A percentile compares a stretch with the other conserved stretches of the same genome.
Evolutionary conservation across 164 flowering plant species (phyloP).

Genomic region (Tetracentron sinense): DNA sequence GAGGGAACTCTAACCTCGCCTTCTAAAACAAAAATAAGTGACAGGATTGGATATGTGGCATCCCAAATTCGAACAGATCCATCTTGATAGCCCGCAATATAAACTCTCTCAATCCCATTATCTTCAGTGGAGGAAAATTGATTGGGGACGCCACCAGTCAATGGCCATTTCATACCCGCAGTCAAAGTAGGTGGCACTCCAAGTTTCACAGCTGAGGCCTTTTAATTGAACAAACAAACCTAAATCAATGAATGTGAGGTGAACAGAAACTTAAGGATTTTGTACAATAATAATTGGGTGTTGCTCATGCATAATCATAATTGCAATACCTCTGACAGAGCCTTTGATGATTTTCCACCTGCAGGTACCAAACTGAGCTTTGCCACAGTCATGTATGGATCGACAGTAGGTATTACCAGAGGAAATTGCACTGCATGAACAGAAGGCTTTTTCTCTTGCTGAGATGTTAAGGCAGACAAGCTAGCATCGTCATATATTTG

Average conservation of each 20-base stretch:
- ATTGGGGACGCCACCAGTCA: slow-evolving; percentile 73
- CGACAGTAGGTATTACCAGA: slow-evolving; percentile 42
- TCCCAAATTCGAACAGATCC: slow-evolving; percentile 84
- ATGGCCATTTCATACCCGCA: slow-evolving; percentile 51
- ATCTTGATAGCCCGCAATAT: slow-evolving; percentile 71
- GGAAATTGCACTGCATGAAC: slow-evolving; percentile 50
- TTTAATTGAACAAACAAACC: slow-evolving; percentile 27
- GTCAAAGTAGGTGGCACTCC: slow-evolving; percentile 21
- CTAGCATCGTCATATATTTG: slow-evolving; percentile 47
- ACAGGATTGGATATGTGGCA: slow-evolving; percentile 66
- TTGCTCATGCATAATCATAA: neutral
- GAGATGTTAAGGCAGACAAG: slow-evolving; percentile 38
- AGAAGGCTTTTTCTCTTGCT: slow-evolving; percentile 35
- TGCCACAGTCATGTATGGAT: slow-evolving; percentile 62
- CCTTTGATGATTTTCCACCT: slow-evolving; percentile 35
- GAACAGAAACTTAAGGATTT: neutral
- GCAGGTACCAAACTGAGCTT: slow-evolving; percentile 37
- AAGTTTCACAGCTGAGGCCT: slow-evolving; percentile 27
- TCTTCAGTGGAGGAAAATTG: slow-evolving; percentile 33
- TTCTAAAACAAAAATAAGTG: slow-evolving; percentile 41
- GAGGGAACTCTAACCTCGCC: slow-evolving; percentile 57
- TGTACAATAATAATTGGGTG: no score
- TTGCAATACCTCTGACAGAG: slow-evolving; percentile 47
- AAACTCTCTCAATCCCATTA: slow-evolving; percentile 38
- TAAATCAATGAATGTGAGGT: slow-evolving; percentile 3